phyloP scores from a whole-genome alignment of 1,139 yeast genomes.

The Hyphopichia fennica region DNA sequence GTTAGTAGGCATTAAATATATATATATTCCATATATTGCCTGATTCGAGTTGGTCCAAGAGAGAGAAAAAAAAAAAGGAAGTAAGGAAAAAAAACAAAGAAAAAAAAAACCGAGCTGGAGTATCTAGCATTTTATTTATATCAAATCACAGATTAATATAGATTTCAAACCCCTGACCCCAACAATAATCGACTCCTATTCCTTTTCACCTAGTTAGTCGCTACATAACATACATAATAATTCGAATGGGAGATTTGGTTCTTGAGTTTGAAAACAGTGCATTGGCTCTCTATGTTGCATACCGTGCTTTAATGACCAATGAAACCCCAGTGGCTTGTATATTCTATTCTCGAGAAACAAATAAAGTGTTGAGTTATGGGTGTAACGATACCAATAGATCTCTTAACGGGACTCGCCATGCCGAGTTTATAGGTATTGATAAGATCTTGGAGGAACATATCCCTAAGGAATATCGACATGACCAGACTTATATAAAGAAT shows the following conservation, averaged over 20 bases:
- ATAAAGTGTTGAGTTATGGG: conserved; percentile 68
- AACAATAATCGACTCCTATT: too few relatives aligned
- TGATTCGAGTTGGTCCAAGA: too few relatives aligned
- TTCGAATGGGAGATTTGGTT: neutral
- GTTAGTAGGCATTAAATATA: too few relatives aligned
- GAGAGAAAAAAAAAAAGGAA: too few relatives aligned
- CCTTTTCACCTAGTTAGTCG: too few relatives aligned
- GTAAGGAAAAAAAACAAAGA: too few relatives aligned
- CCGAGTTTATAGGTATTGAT: conserved; percentile 84
- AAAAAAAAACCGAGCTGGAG: too few relatives aligned
- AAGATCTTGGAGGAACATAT: conserved; percentile 32
- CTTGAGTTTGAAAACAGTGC: conserved; percentile 37
- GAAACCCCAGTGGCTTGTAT: conserved; percentile 75
- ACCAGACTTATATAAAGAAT: conserved; percentile 15
- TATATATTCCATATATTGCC: too few relatives aligned
- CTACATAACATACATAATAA: too few relatives aligned
- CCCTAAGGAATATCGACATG: conserved; percentile 12
- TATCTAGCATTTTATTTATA: too few relatives aligned
- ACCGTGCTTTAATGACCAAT: conserved; percentile 48
- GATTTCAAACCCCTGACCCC: too few relatives aligned
- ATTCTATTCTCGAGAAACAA: conserved; percentile 50
- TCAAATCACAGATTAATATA: too few relatives aligned
- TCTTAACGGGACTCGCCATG: conserved; percentile 83
- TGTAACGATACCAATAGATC: conserved; percentile 89
- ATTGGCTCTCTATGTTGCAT: conserved; percentile 40